These are phyloP conservation scores for Xylaria polymorpha DNA, from an alignment of 2,329 filamentous ascomycete species.

Conservation along the genomic window DNA sequence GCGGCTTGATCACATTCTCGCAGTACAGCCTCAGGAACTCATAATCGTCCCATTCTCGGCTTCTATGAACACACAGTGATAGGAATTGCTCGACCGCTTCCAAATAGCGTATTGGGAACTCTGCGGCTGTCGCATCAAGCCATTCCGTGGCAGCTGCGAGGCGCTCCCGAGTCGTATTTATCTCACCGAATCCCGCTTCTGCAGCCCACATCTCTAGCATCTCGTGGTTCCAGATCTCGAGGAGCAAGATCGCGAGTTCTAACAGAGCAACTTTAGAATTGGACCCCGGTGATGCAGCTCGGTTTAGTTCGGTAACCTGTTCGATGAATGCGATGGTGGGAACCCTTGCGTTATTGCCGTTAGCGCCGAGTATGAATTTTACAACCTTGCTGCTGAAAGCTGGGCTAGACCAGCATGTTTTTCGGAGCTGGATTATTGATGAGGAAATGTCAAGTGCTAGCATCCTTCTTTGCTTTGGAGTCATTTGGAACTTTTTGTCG, in stretches of 20 bases:
- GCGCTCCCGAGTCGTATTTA: no score
- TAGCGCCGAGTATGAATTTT: slow-evolving; percentile 3
- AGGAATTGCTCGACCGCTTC: no score
- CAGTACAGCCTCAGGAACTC: slow-evolving; percentile 16
- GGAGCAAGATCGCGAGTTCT: slow-evolving; percentile 45
- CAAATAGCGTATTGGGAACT: no score
- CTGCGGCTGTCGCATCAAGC: no score
- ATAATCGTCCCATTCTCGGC: slow-evolving; percentile 9
- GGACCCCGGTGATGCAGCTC: neutral
- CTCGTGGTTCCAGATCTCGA: slow-evolving; percentile 45
- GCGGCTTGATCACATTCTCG: slow-evolving; percentile 22
- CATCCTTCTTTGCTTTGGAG: slow-evolving; percentile 2
- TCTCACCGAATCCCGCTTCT: no score
- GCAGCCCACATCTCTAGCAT: slow-evolving; percentile 27
- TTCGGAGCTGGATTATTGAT: slow-evolving; percentile 21
- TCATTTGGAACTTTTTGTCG: slow-evolving; percentile 2
- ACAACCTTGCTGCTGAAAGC: slow-evolving; percentile 24
- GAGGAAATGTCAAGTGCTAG: slow-evolving; percentile 28
- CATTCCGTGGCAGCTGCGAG: no score
- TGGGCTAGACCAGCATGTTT: slow-evolving; percentile 25
- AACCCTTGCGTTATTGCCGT: neutral
- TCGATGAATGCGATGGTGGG: slow-evolving; percentile 18
- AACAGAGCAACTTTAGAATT: slow-evolving; percentile 39
- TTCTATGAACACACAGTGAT: slow-evolving; percentile 15
- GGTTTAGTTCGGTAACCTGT: slow-evolving; percentile 7